Conservation (phyloP, 73 alveolate genomes). For the Stentor roeselii region DNA sequence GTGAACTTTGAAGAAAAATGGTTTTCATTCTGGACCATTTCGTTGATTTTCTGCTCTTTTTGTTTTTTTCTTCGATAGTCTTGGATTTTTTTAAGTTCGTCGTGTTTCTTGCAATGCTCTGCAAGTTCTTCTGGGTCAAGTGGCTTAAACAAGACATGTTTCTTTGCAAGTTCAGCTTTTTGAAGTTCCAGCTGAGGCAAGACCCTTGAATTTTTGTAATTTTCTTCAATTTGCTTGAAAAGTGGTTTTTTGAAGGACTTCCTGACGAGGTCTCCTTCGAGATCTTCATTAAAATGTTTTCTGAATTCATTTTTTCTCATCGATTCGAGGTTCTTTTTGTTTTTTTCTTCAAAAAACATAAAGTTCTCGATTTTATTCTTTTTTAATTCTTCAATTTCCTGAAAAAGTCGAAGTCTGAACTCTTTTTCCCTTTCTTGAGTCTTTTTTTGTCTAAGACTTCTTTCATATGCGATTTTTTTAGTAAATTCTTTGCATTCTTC, state of each 20-base stretch:
- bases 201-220: not conserved
- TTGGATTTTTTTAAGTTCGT: not conserved
- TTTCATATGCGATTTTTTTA: not conserved
- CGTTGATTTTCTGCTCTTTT: not conserved
- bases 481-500: conserved; percentile 17
- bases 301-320: not conserved
- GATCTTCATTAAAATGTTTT: not conserved
- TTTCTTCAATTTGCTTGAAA: not conserved
- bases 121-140: not conserved
- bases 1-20: not conserved
- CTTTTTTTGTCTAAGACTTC: not conserved
- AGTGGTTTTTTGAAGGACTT: not conserved
- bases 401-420: not conserved
- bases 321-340: not conserved
- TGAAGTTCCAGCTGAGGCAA: not conserved
- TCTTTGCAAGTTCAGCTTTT: not conserved
- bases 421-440: not conserved
- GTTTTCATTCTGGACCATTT: not conserved
- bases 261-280: not conserved
- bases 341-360: not conserved
- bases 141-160: not conserved
- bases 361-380: not conserved
- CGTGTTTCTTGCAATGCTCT: not conserved
- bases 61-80: not conserved
- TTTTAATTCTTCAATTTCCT: not conserved